Percentiles rank a stretch among this genome's conserved stretches.
These are phyloP conservation scores for Nectriaceae sp. DNA, from an alignment of 2,329 filamentous ascomycete genomes.

Conservation along the genomic window DNA sequence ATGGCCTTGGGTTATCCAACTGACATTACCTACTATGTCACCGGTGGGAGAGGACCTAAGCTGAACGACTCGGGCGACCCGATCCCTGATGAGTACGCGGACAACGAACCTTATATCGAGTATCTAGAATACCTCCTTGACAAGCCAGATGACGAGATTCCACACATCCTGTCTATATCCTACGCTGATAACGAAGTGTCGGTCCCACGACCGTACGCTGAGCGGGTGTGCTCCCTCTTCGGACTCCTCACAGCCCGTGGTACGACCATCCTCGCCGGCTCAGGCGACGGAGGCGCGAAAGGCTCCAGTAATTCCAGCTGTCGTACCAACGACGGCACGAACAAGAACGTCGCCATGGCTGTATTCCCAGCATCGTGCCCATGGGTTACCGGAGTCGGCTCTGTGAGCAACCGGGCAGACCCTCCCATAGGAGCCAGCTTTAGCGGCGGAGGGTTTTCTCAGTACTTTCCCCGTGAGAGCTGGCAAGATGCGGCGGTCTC, in stretches of 20 bases:
- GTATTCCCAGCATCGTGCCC: constrained; percentile 69
- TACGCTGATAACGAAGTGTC: constrained; percentile 61
- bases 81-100: constrained; percentile 28
- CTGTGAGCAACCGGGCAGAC: constrained; percentile 43
- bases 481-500: constrained; percentile 48
- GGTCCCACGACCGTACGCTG: constrained; percentile 53
- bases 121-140: constrained; percentile 53
- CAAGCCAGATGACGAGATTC: constrained; percentile 46
- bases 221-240: constrained; percentile 54
- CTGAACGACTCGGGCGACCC: constrained; percentile 40
- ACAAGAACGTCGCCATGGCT: constrained; percentile 57
- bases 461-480: constrained; percentile 46
- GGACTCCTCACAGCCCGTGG: constrained; percentile 56
- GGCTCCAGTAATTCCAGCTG: constrained; percentile 53
- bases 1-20: constrained; percentile 48
- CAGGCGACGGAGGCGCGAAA: constrained; percentile 52
- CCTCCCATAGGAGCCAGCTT: constrained; percentile 46
- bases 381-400: constrained; percentile 68
- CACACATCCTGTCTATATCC: constrained; percentile 58
- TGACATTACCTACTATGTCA: constrained; percentile 46
- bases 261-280: constrained; percentile 50
- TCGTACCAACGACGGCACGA: constrained; percentile 58
- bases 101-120: constrained; percentile 61
- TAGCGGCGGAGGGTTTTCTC: constrained; percentile 55
- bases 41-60: constrained; percentile 45